phyloP scores from a whole-genome alignment of 129 eudicot genomes.

The Flaveria trinervia region DNA sequence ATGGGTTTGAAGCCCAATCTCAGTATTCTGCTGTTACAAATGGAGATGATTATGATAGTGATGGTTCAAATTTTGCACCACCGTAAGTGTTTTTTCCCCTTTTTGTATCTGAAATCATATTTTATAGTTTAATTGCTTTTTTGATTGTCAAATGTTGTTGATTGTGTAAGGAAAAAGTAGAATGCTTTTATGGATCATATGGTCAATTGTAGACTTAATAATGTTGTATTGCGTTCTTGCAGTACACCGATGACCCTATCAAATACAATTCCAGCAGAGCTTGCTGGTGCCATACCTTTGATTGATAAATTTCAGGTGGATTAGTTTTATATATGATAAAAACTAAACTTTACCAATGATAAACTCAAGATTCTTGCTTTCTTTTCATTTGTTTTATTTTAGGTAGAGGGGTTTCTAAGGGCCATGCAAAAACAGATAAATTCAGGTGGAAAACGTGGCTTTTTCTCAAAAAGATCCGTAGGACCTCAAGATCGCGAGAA shows the following conservation, averaged over 20 bases:
- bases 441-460: conserved; percentile 87
- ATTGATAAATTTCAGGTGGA: conserved; percentile 86
- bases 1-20: conserved; percentile 74
- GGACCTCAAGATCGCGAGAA: conserved; percentile 80
- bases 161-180: neutral
- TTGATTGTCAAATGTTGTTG: neutral
- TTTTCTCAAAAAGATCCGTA: conserved; percentile 83
- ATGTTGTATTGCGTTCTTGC: conserved; percentile 33
- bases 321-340: neutral
- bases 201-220: conserved; percentile 4
- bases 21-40: conserved; percentile 62
- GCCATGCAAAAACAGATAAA: conserved; percentile 97
- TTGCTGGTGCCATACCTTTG: conserved; percentile 95
- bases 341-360: conserved; percentile 10
- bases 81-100: conserved; percentile 56
- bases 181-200: conserved; percentile 12
- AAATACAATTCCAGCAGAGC: conserved; percentile 80
- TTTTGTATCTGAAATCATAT: neutral
- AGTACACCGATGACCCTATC: conserved; percentile 91
- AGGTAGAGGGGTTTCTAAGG: conserved; percentile 95
- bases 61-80: conserved; percentile 91
- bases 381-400: neutral
- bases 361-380: conserved; percentile 22
- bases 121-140: neutral
- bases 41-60: conserved; percentile 94